These are phyloP conservation scores for Tuber indicum DNA, from an alignment of 495 filamentous ascomycete genomes.

Conservation along the genomic window DNA sequence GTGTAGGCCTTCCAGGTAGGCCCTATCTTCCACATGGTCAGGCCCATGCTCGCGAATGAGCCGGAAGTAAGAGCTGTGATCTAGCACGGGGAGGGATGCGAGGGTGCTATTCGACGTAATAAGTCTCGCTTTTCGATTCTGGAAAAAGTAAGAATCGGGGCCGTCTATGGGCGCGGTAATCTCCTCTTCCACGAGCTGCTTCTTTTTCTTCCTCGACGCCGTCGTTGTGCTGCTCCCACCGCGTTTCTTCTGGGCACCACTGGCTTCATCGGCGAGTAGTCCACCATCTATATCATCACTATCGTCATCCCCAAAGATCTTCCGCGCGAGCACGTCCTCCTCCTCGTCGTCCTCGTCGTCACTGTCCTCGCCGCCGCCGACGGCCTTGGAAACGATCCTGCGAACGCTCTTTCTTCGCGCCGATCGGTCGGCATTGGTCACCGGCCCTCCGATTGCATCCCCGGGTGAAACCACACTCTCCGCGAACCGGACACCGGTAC, in stretches of 20 bases:
- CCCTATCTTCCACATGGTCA: constrained; percentile 63
- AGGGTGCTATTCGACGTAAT: constrained; percentile 86
- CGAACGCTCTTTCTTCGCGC: constrained; percentile 77
- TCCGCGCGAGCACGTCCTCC: constrained; percentile 62
- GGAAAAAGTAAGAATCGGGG: constrained; percentile 87
- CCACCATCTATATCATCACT: constrained; percentile 51
- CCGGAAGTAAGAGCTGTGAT: constrained; percentile 85
- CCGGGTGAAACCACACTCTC: constrained; percentile 20
- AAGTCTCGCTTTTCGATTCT: constrained; percentile 70
- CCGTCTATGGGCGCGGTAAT: constrained; percentile 66
- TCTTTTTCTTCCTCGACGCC: constrained; percentile 43
- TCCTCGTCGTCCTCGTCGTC: constrained; percentile 72
- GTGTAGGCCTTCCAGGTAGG: constrained; percentile 68
- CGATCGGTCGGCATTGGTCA: constrained; percentile 64
- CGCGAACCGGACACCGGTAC: constrained; percentile 24
- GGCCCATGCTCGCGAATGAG: constrained; percentile 60
- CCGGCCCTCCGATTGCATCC: constrained; percentile 10
- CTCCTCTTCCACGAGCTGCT: constrained; percentile 39
- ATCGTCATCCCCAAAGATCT: constrained; percentile 57
- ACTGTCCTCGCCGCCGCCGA: constrained; percentile 43
- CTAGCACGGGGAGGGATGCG: constrained; percentile 65
- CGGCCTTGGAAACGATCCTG: constrained; percentile 27
- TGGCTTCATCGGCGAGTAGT: constrained; percentile 31
- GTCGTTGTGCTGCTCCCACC: constrained; percentile 11
- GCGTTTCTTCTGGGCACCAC: constrained; percentile 39